These are phyloP conservation scores for Lantana camara DNA, from an alignment of 257 asterid species.

Conservation along the genomic window DNA sequence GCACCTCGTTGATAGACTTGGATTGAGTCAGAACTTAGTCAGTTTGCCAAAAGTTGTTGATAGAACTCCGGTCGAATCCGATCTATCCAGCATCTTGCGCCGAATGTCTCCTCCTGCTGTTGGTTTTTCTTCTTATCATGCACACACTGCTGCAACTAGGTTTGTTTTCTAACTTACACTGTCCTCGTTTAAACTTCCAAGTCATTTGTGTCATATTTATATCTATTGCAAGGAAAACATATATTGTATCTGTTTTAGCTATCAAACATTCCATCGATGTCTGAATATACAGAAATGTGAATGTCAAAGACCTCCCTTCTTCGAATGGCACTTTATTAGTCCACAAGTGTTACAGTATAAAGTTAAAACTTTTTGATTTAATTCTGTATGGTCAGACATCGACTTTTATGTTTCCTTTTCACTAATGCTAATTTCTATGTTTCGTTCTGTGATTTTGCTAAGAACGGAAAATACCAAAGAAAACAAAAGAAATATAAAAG, in stretches of 20 bases:
- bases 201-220: not conserved
- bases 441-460: too few relatives aligned
- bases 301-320: not conserved
- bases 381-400: not conserved
- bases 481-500: too few relatives aligned
- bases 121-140: slow-evolving; percentile 37
- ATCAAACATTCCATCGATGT: slow-evolving; percentile 3
- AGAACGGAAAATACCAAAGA: too few relatives aligned
- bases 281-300: not conserved
- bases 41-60: slow-evolving; percentile 49
- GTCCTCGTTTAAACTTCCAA: slow-evolving; percentile 10
- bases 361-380: not conserved
- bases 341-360: not conserved
- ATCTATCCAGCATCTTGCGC: slow-evolving; percentile 40
- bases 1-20: slow-evolving; percentile 55
- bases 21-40: slow-evolving; percentile 36
- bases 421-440: too few relatives aligned
- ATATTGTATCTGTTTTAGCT: not conserved
- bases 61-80: slow-evolving; percentile 38
- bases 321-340: not conserved
- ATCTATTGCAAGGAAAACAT: not conserved
- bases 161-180: slow-evolving; percentile 31
- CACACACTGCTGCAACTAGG: slow-evolving; percentile 43
- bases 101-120: slow-evolving; percentile 44
- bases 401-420: not conserved